Conservation (phyloP, 2,329 filamentous ascomycete genomes). For the Pseudogymnoascus sp. region DNA sequence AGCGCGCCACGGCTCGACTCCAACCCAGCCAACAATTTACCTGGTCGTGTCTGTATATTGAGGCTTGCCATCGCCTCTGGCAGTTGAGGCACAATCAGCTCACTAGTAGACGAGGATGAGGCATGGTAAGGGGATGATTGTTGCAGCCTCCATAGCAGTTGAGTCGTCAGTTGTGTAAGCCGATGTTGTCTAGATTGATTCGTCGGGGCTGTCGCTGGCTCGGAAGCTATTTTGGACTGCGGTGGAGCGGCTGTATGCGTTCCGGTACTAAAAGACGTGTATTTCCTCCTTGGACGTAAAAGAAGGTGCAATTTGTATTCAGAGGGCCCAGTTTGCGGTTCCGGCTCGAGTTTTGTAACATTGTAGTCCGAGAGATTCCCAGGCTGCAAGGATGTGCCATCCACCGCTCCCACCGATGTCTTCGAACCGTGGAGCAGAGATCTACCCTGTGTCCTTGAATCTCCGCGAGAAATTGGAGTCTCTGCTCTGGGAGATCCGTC, state of each 20-base stretch:
- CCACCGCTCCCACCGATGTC: slow-evolving; percentile 28
- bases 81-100: slow-evolving; percentile 65
- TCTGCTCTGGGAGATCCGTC: slow-evolving; percentile 27
- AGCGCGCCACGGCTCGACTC: slow-evolving; percentile 89
- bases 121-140: slow-evolving; percentile 90
- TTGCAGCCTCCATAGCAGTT: slow-evolving; percentile 87
- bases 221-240: slow-evolving; percentile 17
- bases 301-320: slow-evolving; percentile 96
- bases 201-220: slow-evolving; percentile 21
- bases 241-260: slow-evolving; percentile 33
- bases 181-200: slow-evolving; percentile 71
- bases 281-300: slow-evolving; percentile 67
- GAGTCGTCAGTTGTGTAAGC: slow-evolving; percentile 85
- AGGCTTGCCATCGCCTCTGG: slow-evolving; percentile 53
- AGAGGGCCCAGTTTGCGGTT: slow-evolving; percentile 87
- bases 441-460: slow-evolving; percentile 11
- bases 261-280: slow-evolving; percentile 62
- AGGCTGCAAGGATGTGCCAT: slow-evolving; percentile 25
- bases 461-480: slow-evolving; percentile 29
- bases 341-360: slow-evolving; percentile 71
- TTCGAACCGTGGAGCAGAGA: slow-evolving; percentile 20
- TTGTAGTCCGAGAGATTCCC: slow-evolving; percentile 51
- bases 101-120: slow-evolving; percentile 66
- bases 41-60: slow-evolving; percentile 33
- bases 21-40: slow-evolving; percentile 63